Conservation (phyloP, 345 rosid genomes). For the Eutrema yunnanense region DNA sequence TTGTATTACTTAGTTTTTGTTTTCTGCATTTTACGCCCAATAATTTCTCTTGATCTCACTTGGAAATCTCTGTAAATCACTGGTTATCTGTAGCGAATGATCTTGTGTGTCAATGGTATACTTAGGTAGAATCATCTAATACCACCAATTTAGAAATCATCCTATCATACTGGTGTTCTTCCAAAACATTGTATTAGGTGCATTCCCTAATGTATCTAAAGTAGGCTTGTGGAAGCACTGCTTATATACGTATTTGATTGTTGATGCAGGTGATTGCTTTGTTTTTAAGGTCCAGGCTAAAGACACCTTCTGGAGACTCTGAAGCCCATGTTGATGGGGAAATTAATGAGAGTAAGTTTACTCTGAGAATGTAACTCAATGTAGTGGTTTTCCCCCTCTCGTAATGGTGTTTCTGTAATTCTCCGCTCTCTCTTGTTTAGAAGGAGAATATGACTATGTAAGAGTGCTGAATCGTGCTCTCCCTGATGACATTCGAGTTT, state of each 20-base stretch:
- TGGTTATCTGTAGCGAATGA: not conserved
- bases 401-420: slow-evolving; percentile 12
- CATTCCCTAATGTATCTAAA: not conserved
- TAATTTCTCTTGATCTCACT: not conserved
- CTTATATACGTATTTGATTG: slow-evolving; percentile 13
- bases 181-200: not conserved
- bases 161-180: not conserved
- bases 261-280: slow-evolving; percentile 77
- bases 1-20: not conserved
- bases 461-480: slow-evolving; percentile 80
- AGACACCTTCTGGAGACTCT: slow-evolving; percentile 27
- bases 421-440: slow-evolving; percentile 29
- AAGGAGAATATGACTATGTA: slow-evolving; percentile 82
- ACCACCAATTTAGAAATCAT: not conserved
- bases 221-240: not conserved
- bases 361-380: slow-evolving; percentile 9
- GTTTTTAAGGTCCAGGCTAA: slow-evolving; percentile 66
- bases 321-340: slow-evolving; percentile 27
- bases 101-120: not conserved
- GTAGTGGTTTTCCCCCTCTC: not conserved
- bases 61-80: not conserved
- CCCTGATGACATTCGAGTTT: slow-evolving; percentile 78
- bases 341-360: slow-evolving; percentile 33
- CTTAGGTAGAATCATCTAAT: not conserved
- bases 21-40: not conserved